Evolutionary conservation across 805 yeast genomes (phyloP).

Genomic region (Kodamaea sagamina): DNA sequence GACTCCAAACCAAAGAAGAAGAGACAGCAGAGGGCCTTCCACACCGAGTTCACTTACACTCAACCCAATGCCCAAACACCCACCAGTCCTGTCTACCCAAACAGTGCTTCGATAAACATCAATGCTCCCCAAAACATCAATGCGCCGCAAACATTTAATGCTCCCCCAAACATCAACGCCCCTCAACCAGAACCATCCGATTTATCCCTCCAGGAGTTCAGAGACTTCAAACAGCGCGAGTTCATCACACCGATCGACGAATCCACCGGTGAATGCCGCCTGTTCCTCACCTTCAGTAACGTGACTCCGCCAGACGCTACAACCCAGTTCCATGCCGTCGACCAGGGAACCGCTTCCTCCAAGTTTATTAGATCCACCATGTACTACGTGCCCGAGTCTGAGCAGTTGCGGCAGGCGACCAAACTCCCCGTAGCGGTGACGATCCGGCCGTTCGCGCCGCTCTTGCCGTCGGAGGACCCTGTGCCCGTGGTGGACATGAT

Average conservation of each 20-base stretch:
- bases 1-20: constrained; percentile 25
- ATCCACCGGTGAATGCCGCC: constrained; percentile 30
- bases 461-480: constrained; percentile 48
- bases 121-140: too few relatives aligned
- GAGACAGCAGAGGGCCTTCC: constrained; percentile 34
- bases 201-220: constrained; percentile 16
- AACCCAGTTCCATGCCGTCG: constrained; percentile 64
- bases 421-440: constrained; percentile 81
- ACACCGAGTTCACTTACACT: constrained; percentile 11
- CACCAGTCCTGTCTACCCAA: too few relatives aligned
- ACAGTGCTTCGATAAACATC: too few relatives aligned
- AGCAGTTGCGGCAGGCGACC: constrained; percentile 65
- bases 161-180: neutral
- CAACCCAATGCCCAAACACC: constrained; percentile 4
- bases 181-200: neutral
- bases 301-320: constrained; percentile 85
- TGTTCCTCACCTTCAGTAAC: constrained; percentile 73
- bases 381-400: constrained; percentile 80
- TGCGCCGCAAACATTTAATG: neutral
- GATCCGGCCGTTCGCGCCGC: constrained; percentile 81
- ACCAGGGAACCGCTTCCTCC: constrained; percentile 86
- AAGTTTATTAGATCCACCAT: constrained; percentile 74
- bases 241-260: constrained; percentile 21
- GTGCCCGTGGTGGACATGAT: constrained; percentile 71
- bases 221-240: constrained; percentile 27